These are phyloP conservation scores for Lanzia echinophila DNA, from an alignment of 2,329 filamentous ascomycete genomes.

Conservation along the genomic window DNA sequence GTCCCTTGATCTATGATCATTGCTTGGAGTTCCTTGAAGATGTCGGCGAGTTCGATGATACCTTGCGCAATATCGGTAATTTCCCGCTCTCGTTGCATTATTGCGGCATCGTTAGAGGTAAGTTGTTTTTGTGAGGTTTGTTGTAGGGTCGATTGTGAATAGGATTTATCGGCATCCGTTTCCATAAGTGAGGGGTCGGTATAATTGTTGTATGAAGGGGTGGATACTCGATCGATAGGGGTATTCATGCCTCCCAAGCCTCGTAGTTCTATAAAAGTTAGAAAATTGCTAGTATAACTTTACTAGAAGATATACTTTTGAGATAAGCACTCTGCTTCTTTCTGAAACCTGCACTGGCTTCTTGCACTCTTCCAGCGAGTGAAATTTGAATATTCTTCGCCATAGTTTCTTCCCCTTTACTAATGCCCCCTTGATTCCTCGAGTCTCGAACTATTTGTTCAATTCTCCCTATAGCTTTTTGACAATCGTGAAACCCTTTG, in stretches of 20 bases:
- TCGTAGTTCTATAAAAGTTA: conserved; percentile 55
- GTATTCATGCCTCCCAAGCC: conserved; percentile 58
- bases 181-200: conserved; percentile 84
- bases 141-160: conserved; percentile 82
- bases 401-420: conserved; percentile 86
- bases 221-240: conserved; percentile 48
- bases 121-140: conserved; percentile 61
- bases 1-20: conserved; percentile 95
- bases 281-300: background rate
- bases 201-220: conserved; percentile 50
- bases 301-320: conserved; percentile 58
- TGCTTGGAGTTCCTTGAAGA: conserved; percentile 90
- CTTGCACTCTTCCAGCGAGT: conserved; percentile 79
- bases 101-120: conserved; percentile 73
- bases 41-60: conserved; percentile 93
- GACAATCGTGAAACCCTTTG: conserved; percentile 80
- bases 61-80: conserved; percentile 98
- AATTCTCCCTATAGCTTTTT: conserved; percentile 79
- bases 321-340: conserved; percentile 97
- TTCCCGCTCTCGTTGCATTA: conserved; percentile 87
- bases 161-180: conserved; percentile 86
- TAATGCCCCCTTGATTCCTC: conserved; percentile 64
- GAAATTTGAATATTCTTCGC: conserved; percentile 93
- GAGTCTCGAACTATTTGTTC: conserved; percentile 82
- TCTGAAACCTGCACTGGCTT: conserved; percentile 83